These are phyloP conservation scores for Fusarium tupiense DNA, from an alignment of 2,329 filamentous ascomycete species.

Conservation along the genomic window DNA sequence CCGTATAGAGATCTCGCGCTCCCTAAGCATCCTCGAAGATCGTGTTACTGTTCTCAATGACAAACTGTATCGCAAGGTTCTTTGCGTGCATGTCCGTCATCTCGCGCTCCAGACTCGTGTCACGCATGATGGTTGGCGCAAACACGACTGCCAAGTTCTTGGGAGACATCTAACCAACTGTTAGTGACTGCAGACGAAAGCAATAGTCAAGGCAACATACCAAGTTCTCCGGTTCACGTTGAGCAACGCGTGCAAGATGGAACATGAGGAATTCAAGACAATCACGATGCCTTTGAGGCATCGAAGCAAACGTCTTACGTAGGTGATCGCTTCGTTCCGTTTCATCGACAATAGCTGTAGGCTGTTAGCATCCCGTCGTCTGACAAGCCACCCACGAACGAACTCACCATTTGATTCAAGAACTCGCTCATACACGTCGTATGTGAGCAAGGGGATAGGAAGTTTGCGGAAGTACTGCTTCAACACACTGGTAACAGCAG, in stretches of 20 bases:
- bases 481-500: conserved; percentile 91
- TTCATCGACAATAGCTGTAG: conserved; percentile 69
- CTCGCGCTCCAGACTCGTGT: conserved; percentile 87
- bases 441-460: conserved; percentile 88
- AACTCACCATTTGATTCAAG: conserved; percentile 80
- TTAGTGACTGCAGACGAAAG: conserved; percentile 23
- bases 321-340: conserved; percentile 77
- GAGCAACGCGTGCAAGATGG: conserved; percentile 88
- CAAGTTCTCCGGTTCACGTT: conserved; percentile 84
- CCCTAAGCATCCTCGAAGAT: conserved; percentile 71
- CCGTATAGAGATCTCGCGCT: conserved; percentile 13
- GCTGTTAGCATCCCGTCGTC: conserved; percentile 34
- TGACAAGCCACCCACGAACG: neutral
- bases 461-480: conserved; percentile 98
- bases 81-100: conserved; percentile 97
- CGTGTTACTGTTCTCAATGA: conserved; percentile 87
- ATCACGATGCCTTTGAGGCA: conserved; percentile 86
- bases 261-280: conserved; percentile 94
- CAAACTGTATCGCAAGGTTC: conserved; percentile 89
- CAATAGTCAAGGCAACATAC: conserved; percentile 57
- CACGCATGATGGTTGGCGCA: conserved; percentile 96
- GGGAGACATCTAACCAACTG: conserved; percentile 78
- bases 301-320: conserved; percentile 76
- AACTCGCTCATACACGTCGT: conserved; percentile 89
- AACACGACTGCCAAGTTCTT: conserved; percentile 98